Base-by-base conservation (phyloP, 2,329 filamentous ascomycete genomes). In the Beauveria sp. region DNA sequence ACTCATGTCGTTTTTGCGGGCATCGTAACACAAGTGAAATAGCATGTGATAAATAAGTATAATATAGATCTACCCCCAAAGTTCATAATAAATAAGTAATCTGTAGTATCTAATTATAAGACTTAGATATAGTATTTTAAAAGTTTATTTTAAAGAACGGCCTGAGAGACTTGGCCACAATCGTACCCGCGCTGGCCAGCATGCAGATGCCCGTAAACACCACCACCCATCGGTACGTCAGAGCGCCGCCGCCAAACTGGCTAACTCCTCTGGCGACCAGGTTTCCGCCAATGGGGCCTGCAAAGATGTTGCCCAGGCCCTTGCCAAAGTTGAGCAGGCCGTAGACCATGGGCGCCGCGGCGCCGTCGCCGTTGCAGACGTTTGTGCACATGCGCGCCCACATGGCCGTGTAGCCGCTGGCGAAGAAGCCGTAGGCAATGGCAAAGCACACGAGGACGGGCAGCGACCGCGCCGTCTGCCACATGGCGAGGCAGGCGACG, bases 351-450 rank as follows among this genome's bases (percentile, higher is more conserved):
- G 69, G 58, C 3, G 67, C 64, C 9, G 68, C 64, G 12, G 66
- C 66, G 1, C 66, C 67, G n/a, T 71, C 70, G 46, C 68, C 63
- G 47, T 63, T 68, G 47, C 56, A 51, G 16, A 73, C 67, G 0
- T 68, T 68, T 1, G 62, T 68, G 9, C 69, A 69, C 70, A 74
- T 73, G 1, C 63, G 66, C 30, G 64, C 63, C 24, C 65, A 64
- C 61, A 67, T 55, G 5, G 64, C 65, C 3, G 53, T 62, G 48
- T 61, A 64, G n/a, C 54, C 61, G 30, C 54, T 58, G n/a, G 40
- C 59, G 46, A 63, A 63, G 47, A 84, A 83, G 5, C 82, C 83
- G 66, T 80, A 85, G 0, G 77, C 70, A 3, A 82, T 66, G 2
- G 77, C 74, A 66, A 84, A 85, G 0, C 77, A 61, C 0, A 79